These are phyloP conservation scores for Polygonum maritimum DNA, from an alignment of 148 eudicot species.

Conservation along the genomic window DNA sequence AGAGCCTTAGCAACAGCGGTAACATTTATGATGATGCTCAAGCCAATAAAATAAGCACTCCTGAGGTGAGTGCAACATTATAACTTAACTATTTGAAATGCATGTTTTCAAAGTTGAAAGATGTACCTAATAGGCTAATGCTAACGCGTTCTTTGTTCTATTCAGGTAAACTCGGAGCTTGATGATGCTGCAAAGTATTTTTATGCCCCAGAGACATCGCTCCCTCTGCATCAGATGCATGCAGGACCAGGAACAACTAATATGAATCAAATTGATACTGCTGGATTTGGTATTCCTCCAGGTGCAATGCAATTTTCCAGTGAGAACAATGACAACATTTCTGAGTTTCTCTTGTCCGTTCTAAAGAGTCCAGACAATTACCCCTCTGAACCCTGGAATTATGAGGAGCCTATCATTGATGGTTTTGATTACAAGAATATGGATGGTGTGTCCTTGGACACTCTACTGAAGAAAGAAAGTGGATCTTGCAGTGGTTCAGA, in stretches of 20 bases:
- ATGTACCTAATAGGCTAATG: not conserved
- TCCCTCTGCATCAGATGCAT: constrained; percentile 31
- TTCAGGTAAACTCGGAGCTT: constrained; percentile 52
- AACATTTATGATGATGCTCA: constrained; percentile 21
- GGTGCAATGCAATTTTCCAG: constrained; percentile 27
- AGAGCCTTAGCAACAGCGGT: constrained; percentile 21
- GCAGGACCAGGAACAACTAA: constrained; percentile 28
- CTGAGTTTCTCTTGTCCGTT: constrained; percentile 37
- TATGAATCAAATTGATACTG: constrained; percentile 13
- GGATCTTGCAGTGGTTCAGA: constrained; percentile 52
- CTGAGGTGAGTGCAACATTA: constrained; percentile 31
- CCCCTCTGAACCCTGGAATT: constrained; percentile 6
- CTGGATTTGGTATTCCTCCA: constrained; percentile 25
- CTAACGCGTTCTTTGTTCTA: not conserved
- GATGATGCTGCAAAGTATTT: constrained; percentile 25
- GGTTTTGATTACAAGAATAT: constrained; percentile 2
- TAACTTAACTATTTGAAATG: not conserved
- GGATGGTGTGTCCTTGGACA: constrained; percentile 12
- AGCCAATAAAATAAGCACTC: constrained; percentile 18
- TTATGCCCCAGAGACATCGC: constrained; percentile 19
- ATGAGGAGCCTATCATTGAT: not conserved
- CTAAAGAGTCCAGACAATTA: constrained; percentile 27
- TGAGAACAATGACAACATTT: constrained; percentile 23
- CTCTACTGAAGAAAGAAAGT: constrained; percentile 22
- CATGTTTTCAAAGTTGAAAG: not conserved